Evolutionary conservation across 2,329 filamentous ascomycete species (phyloP).

Genomic region (Xylariaceae sp.): DNA sequence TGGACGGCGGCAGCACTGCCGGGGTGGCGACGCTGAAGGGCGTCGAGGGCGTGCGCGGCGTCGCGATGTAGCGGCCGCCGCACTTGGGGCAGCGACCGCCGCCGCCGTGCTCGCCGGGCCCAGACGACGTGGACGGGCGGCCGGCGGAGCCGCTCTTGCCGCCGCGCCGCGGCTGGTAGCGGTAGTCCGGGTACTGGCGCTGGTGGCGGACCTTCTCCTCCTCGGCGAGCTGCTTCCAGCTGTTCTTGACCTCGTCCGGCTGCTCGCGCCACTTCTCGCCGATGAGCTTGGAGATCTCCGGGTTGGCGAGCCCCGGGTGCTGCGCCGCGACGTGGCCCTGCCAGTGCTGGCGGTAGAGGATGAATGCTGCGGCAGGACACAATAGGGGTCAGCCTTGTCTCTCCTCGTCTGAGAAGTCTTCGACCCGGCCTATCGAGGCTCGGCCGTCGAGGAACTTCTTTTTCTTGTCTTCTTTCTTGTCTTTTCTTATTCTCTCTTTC

Average conservation of each 20-base stretch:
- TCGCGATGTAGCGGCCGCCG: slow-evolving; percentile 58
- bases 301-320: slow-evolving; percentile 86
- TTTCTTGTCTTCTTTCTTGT: too few species aligned
- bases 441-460: slow-evolving; percentile 1
- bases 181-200: slow-evolving; percentile 85
- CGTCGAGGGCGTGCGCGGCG: slow-evolving; percentile 51
- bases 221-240: slow-evolving; percentile 86
- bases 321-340: slow-evolving; percentile 74
- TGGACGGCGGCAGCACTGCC: too few species aligned
- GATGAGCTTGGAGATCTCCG: slow-evolving; percentile 95
- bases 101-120: slow-evolving; percentile 31
- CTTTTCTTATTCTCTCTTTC: too few species aligned
- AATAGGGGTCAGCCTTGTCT: slow-evolving; percentile 14
- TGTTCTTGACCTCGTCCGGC: slow-evolving; percentile 63
- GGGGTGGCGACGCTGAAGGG: slow-evolving; percentile 33
- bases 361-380: slow-evolving; percentile 63
- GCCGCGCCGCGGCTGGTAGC: slow-evolving; percentile 78
- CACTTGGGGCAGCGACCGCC: slow-evolving; percentile 62
- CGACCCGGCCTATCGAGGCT: too few species aligned
- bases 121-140: slow-evolving; percentile 19
- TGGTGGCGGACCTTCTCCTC: slow-evolving; percentile 89
- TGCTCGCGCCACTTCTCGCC: slow-evolving; percentile 85
- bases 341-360: slow-evolving; percentile 90
- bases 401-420: slow-evolving; percentile 6
- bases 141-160: slow-evolving; percentile 25